phyloP scores from a whole-genome alignment of 768 basidiomycete genomes.

The Chalciporus piperatus region DNA sequence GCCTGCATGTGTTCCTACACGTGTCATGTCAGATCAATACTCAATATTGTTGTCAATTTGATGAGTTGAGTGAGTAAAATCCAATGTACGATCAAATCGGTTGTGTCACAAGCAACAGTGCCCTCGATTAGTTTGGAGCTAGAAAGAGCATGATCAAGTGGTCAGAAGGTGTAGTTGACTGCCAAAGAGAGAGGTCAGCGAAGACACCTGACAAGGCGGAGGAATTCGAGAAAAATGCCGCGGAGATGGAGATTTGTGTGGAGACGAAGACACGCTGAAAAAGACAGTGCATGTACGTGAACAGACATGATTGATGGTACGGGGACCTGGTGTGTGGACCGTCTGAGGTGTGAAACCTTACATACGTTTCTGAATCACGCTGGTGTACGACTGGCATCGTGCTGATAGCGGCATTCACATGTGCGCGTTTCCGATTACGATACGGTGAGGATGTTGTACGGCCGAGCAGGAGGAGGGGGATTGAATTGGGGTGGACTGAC shows the following conservation, averaged over 20 bases:
- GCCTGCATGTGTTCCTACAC: constrained; percentile 25
- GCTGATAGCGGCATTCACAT: constrained; percentile 35
- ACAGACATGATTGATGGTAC: constrained; percentile 31
- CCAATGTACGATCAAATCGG: constrained; percentile 20
- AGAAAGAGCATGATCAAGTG: not conserved
- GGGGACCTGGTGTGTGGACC: constrained; percentile 33
- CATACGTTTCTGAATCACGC: constrained; percentile 30
- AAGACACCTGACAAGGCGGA: constrained; percentile 8
- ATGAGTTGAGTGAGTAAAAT: constrained; percentile 25
- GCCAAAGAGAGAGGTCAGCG: constrained; percentile 8
- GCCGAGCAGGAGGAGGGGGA: constrained; percentile 14
- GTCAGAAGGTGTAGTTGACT: no score
- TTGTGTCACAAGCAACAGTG: constrained; percentile 25
- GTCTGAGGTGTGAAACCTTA: constrained; percentile 35
- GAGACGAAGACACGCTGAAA: no score
- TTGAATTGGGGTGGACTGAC: constrained; percentile 19
- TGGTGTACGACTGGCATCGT: constrained; percentile 18
- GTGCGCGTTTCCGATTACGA: constrained; percentile 34
- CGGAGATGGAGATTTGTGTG: constrained; percentile 33
- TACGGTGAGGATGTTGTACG: constrained; percentile 29
- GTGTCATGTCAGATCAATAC: constrained; percentile 23
- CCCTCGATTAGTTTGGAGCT: constrained; percentile 7
- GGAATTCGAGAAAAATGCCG: constrained; percentile 25
- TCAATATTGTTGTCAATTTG: constrained; percentile 7
- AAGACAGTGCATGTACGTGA: constrained; percentile 36